Evolutionary conservation across 108 stramenopile genomes (phyloP).

Genomic region (Cyclotella sp.): DNA sequence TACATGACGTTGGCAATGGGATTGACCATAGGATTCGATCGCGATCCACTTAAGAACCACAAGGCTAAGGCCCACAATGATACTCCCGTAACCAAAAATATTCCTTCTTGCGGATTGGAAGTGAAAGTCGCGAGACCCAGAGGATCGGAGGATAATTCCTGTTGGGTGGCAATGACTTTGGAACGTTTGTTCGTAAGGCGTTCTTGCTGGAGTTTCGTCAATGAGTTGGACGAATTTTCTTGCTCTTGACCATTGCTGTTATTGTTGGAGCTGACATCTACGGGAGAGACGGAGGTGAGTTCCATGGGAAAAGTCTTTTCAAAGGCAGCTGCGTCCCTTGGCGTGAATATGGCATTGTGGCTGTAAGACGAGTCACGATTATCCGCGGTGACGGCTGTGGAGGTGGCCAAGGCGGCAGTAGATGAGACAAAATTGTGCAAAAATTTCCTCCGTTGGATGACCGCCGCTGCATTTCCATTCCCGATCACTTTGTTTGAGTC

Average conservation of each 20-base stretch:
- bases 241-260: conserved; percentile 1
- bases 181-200: conserved; percentile 45
- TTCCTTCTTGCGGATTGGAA: conserved; percentile 16
- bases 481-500: no score
- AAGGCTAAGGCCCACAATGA: conserved; percentile 72
- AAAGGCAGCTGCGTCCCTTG: conserved; percentile 52
- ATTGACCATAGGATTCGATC: conserved; percentile 75
- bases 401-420: conserved; percentile 23
- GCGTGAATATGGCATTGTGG: neutral
- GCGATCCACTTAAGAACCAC: conserved; percentile 74
- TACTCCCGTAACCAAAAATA: conserved; percentile 48
- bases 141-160: conserved; percentile 44
- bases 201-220: conserved; percentile 41
- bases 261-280: neutral
- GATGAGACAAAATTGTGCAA: conserved; percentile 26
- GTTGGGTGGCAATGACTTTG: conserved; percentile 20
- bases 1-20: conserved; percentile 86
- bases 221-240: conserved; percentile 46
- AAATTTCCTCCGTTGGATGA: conserved; percentile 29
- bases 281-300: conserved; percentile 23
- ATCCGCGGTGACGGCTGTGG: conserved; percentile 17
- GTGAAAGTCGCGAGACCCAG: conserved; percentile 24
- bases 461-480: neutral
- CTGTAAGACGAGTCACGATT: neutral
- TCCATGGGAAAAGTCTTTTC: conserved; percentile 65